Percentiles rank a stretch among this genome's conserved stretches.
These are phyloP conservation scores for Bromus sterilis DNA, from an alignment of 176 grass and related monocot species.

Conservation along the genomic window DNA sequence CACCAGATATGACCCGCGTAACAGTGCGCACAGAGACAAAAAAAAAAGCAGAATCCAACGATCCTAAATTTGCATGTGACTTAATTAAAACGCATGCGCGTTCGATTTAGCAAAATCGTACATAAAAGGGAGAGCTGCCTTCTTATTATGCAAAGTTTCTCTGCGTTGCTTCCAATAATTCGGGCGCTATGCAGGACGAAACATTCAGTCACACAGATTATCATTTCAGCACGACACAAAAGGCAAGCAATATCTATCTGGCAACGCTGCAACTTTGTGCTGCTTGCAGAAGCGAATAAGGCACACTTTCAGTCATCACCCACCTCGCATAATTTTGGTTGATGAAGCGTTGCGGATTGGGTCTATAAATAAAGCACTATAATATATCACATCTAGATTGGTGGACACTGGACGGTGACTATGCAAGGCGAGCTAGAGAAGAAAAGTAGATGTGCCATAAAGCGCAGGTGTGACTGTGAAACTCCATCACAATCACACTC, in stretches of 20 bases:
- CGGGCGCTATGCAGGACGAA: background rate
- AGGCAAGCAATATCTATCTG: background rate
- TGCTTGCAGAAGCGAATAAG: background rate
- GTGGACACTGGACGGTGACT: slow-evolving; percentile 1
- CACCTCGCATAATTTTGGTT: background rate
- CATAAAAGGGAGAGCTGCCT: background rate
- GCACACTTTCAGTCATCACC: background rate
- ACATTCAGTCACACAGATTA: background rate
- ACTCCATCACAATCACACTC: background rate
- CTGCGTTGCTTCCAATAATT: background rate
- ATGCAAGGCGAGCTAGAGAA: background rate
- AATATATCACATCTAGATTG: background rate
- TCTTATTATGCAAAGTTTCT: background rate
- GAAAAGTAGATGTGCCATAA: background rate
- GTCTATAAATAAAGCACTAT: background rate
- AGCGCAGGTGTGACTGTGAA: background rate
- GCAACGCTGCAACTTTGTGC: background rate
- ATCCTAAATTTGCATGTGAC: too few relatives aligned
- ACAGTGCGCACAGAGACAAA: too few relatives aligned
- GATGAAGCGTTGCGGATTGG: background rate
- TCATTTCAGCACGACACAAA: background rate
- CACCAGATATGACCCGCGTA: too few relatives aligned
- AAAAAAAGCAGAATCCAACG: too few relatives aligned
- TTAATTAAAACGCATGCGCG: too few relatives aligned
- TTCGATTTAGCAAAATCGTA: too few relatives aligned